Percentiles rank a stretch among this genome's conserved stretches.
These are phyloP conservation scores for Suillus cothurnatus DNA, from an alignment of 768 basidiomycete genomes.

Conservation along the genomic window DNA sequence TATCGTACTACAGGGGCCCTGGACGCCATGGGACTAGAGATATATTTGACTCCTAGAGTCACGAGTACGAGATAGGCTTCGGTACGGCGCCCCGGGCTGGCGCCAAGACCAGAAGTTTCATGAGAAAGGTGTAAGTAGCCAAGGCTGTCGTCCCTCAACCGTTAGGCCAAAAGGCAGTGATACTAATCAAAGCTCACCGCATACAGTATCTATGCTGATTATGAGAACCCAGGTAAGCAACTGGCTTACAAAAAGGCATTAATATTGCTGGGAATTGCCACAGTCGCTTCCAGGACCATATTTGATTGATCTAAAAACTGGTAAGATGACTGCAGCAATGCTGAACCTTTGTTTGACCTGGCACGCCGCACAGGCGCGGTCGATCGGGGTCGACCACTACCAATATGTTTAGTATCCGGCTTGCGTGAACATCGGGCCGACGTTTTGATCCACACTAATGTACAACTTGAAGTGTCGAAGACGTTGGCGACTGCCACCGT, in stretches of 20 bases:
- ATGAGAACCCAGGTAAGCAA: no score
- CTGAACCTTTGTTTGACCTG: background rate
- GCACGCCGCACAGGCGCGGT: background rate
- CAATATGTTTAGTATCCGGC: background rate
- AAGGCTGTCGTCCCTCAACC: no score
- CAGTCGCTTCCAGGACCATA: background rate
- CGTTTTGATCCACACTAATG: background rate
- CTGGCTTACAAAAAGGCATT: no score
- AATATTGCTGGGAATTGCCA: background rate
- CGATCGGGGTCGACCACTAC: background rate
- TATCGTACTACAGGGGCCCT: slow-evolving; percentile 15
- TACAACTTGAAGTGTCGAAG: no score
- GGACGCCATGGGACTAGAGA: slow-evolving; percentile 9
- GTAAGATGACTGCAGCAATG: background rate
- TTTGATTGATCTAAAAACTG: background rate
- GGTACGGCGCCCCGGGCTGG: background rate
- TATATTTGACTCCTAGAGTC: background rate
- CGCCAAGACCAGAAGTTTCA: no score
- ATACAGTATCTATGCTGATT: no score
- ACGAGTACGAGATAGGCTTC: slow-evolving; percentile 2
- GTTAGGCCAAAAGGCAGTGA: no score
- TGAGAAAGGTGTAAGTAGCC: no score
- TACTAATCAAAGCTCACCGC: no score
- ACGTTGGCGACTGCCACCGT: background rate
- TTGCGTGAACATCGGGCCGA: background rate